A percentile compares a stretch with the other conserved stretches of the same genome.
Conservation (phyloP, 306 rosid genomes). For the Nissolia schottii region DNA sequence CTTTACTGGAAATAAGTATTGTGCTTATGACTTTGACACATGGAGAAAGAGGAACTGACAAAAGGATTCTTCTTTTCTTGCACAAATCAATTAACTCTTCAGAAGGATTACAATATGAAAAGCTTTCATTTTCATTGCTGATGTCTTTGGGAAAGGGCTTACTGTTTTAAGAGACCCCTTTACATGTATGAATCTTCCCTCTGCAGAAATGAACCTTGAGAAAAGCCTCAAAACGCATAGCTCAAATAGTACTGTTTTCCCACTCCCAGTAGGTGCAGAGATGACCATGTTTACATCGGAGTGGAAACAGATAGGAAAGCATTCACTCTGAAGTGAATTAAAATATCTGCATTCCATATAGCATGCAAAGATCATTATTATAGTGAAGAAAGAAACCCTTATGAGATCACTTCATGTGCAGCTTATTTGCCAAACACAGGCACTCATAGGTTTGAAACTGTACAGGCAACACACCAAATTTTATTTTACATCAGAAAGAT, state of each 20-base stretch:
- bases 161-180: conserved; percentile 93
- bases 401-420: not conserved
- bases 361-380: not conserved
- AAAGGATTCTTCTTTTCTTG: not conserved
- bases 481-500: not conserved
- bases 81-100: not conserved
- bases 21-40: not conserved
- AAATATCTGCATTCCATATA: conserved; percentile 61
- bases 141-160: conserved; percentile 29
- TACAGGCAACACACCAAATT: not conserved
- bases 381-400: conserved; percentile 14
- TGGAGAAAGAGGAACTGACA: conserved; percentile 7
- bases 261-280: conserved; percentile 98
- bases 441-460: conserved; percentile 13
- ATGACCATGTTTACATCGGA: conserved; percentile 87
- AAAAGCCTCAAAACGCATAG: conserved; percentile 93
- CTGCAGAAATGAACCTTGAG: conserved; percentile 63
- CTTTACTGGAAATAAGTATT: not conserved
- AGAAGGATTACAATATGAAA: conserved; percentile 4
- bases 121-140: not conserved
- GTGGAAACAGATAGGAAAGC: conserved; percentile 85
- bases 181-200: conserved; percentile 52
- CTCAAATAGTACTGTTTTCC: conserved; percentile 94
- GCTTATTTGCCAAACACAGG: not conserved
- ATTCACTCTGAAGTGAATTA: conserved; percentile 96